These are phyloP conservation scores for Pisolithus thermaeus DNA, from an alignment of 1,284 basidiomycete genomes.

Conservation along the genomic window DNA sequence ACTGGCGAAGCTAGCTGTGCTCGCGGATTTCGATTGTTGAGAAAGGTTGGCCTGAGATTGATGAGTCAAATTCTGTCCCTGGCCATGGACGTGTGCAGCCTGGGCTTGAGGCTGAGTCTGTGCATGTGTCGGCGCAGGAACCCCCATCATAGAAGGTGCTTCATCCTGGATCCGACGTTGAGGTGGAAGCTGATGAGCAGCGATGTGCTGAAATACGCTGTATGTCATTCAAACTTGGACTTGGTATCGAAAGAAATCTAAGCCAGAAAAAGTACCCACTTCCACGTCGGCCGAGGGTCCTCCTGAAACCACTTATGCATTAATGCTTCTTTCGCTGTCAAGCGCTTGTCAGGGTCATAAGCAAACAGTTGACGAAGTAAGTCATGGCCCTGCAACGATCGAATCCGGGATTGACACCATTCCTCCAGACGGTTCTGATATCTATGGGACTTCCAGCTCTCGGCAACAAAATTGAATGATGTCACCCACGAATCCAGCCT, in stretches of 20 bases:
- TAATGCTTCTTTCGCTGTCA: conserved; percentile 80
- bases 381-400: conserved; percentile 66
- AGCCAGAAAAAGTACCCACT: conserved; percentile 40
- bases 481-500: conserved; percentile 65
- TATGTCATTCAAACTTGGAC: conserved; percentile 2
- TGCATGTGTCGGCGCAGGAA: conserved; percentile 38
- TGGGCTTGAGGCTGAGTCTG: conserved; percentile 33
- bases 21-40: conserved; percentile 42
- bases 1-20: conserved; percentile 45
- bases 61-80: conserved; percentile 35
- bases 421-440: conserved; percentile 62
- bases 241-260: conserved; percentile 1
- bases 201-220: conserved; percentile 58
- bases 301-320: conserved; percentile 79
- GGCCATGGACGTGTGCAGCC: conserved; percentile 32
- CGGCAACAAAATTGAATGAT: not conserved
- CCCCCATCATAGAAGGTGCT: conserved; percentile 70
- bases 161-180: conserved; percentile 73
- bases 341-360: conserved; percentile 85
- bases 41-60: conserved; percentile 34
- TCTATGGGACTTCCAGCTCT: conserved; percentile 30
- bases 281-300: conserved; percentile 67
- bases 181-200: conserved; percentile 58
- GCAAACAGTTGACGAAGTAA: conserved; percentile 81
- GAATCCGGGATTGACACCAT: conserved; percentile 74